Evolutionary conservation across 768 basidiomycete species (phyloP).

Genomic region (Exidia glandulosa): DNA sequence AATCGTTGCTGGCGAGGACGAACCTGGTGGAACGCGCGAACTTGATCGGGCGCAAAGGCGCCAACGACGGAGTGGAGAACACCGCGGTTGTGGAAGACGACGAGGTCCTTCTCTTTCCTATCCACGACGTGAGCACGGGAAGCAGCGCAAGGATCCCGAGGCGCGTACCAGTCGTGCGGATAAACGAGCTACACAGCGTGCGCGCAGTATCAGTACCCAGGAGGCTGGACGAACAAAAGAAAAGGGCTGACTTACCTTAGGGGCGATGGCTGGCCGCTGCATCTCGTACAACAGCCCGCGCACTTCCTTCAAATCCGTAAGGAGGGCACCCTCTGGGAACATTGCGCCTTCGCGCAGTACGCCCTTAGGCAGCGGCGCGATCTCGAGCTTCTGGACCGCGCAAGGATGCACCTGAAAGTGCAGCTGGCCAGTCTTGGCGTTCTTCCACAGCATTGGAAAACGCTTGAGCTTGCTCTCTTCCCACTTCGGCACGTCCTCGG

Average conservation of each 20-base stretch:
- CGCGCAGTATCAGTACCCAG: not conserved
- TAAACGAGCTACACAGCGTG: conserved; percentile 51
- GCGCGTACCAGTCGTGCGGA: conserved; percentile 87
- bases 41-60: conserved; percentile 48
- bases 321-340: conserved; percentile 71
- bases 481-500: conserved; percentile 71
- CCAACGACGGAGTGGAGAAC: conserved; percentile 72
- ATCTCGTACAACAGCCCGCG: conserved; percentile 71
- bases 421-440: conserved; percentile 69
- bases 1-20: conserved; percentile 3
- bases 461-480: conserved; percentile 63
- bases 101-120: conserved; percentile 58
- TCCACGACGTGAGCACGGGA: too few species aligned
- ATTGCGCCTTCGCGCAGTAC: conserved; percentile 50
- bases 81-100: conserved; percentile 81
- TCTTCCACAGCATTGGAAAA: conserved; percentile 82
- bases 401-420: conserved; percentile 90
- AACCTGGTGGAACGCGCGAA: conserved; percentile 62
- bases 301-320: conserved; percentile 63
- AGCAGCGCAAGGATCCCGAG: too few species aligned
- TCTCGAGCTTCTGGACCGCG: conserved; percentile 50
- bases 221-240: conserved; percentile 31
- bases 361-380: conserved; percentile 62
- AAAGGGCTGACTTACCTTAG: too few species aligned
- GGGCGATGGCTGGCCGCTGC: conserved; percentile 84